phyloP scores from a whole-genome alignment of 2,329 filamentous ascomycete genomes.

The Aquanectria penicillioides region DNA sequence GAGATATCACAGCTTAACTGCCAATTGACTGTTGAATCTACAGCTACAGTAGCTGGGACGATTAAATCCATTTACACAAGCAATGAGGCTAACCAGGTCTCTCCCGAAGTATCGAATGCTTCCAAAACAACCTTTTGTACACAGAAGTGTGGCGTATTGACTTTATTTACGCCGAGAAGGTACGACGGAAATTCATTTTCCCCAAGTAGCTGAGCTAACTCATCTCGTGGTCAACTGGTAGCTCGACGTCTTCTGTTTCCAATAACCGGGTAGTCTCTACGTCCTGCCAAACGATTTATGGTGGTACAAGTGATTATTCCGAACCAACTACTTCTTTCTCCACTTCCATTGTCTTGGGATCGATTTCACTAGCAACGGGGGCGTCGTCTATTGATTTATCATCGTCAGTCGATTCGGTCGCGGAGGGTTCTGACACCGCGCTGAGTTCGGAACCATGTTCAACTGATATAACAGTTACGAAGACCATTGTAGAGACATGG shows the following conservation, averaged over 20 bases:
- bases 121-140: conserved; percentile 34
- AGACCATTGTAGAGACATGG: conserved; percentile 39
- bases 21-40: conserved; percentile 9
- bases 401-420: background rate
- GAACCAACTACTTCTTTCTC: background rate
- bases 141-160: conserved; percentile 31
- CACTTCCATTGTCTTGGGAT: too few species aligned
- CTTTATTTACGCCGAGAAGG: conserved; percentile 33
- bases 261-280: conserved; percentile 20
- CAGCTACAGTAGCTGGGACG: too few species aligned
- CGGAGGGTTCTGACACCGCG: background rate
- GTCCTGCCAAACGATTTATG: conserved; percentile 35
- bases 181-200: conserved; percentile 18
- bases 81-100: too few species aligned
- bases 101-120: conserved; percentile 21
- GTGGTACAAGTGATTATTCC: conserved; percentile 8
- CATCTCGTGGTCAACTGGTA: conserved; percentile 21
- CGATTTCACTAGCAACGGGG: conserved; percentile 19
- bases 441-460: conserved; percentile 32
- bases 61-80: too few species aligned
- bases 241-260: conserved; percentile 18
- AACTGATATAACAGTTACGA: conserved; percentile 39
- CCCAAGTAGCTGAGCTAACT: background rate
- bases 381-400: conserved; percentile 19
- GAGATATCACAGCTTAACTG: background rate